phyloP scores from a whole-genome alignment of 148 eudicot species.

The Nyssa sinensis region DNA sequence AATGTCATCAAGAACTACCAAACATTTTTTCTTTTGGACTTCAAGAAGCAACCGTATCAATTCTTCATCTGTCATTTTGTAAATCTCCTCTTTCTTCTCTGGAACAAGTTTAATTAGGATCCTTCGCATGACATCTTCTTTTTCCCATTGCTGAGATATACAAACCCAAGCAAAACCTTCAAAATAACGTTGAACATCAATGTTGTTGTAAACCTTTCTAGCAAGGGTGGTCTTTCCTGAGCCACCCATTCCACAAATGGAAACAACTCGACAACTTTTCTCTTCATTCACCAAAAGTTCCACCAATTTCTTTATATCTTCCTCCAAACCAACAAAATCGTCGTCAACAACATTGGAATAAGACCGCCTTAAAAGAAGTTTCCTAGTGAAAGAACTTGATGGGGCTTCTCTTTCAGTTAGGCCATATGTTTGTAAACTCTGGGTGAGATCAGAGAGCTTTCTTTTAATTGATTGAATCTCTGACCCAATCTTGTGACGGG shows the following conservation, averaged over 20 bases:
- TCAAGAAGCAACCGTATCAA: constrained; percentile 2
- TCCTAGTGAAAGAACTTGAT: background rate
- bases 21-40: constrained; percentile 1
- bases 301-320: constrained; percentile 26
- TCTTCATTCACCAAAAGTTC: constrained; percentile 9
- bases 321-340: constrained; percentile 33
- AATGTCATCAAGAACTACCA: constrained; percentile 26
- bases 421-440: constrained; percentile 3
- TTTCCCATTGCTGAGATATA: constrained; percentile 23
- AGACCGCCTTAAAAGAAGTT: constrained; percentile 1
- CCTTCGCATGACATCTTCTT: constrained; percentile 6
- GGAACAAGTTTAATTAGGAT: constrained; percentile 18
- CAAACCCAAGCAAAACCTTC: constrained; percentile 23
- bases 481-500: background rate
- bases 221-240: constrained; percentile 23
- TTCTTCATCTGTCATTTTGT: constrained; percentile 7
- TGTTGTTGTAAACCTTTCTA: constrained; percentile 11
- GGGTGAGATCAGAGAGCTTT: background rate
- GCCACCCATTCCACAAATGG: constrained; percentile 22
- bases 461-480: background rate
- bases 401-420: constrained; percentile 8
- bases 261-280: background rate
- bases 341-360: constrained; percentile 23
- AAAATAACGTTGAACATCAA: background rate
- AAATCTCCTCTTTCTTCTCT: background rate